A percentile compares a stretch with the other conserved stretches of the same genome.
These are phyloP conservation scores for Phytopythium chamaehyphon DNA, from an alignment of 352 stramenopile species.

Conservation along the genomic window DNA sequence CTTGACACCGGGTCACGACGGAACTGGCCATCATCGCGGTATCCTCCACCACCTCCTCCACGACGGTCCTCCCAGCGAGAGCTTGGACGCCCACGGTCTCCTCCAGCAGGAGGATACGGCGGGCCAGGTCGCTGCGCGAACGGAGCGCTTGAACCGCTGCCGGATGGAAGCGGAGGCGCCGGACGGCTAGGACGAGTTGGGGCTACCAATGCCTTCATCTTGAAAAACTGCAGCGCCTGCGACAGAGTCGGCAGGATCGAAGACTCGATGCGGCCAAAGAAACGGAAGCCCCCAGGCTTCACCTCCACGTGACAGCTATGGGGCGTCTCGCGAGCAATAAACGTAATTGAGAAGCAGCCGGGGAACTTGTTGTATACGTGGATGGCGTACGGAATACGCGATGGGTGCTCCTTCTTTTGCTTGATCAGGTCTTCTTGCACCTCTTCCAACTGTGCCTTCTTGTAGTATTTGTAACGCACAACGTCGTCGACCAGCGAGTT, in stretches of 20 bases:
- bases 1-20: not conserved
- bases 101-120: slow-evolving; percentile 28
- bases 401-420: slow-evolving; percentile 84
- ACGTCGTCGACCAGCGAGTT: slow-evolving; percentile 86
- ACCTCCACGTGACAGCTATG: slow-evolving; percentile 88
- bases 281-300: slow-evolving; percentile 78
- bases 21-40: not conserved
- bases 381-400: slow-evolving; percentile 78
- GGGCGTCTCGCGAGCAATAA: slow-evolving; percentile 77
- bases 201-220: slow-evolving; percentile 80
- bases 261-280: slow-evolving; percentile 86
- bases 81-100: slow-evolving; percentile 48
- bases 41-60: slow-evolving; percentile 20
- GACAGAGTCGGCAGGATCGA: slow-evolving; percentile 74
- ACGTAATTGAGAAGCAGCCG: slow-evolving; percentile 88
- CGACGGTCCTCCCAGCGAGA: slow-evolving; percentile 74
- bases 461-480: slow-evolving; percentile 86
- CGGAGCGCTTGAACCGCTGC: slow-evolving; percentile 39
- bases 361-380: slow-evolving; percentile 86
- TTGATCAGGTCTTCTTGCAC: slow-evolving; percentile 86
- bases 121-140: slow-evolving; percentile 53
- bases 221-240: slow-evolving; percentile 87
- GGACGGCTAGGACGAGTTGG: slow-evolving; percentile 32
- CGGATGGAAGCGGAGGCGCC: slow-evolving; percentile 37
- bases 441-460: slow-evolving; percentile 55